phyloP scores from a whole-genome alignment of 148 eudicot species.

The Fallopia convolvulus region DNA sequence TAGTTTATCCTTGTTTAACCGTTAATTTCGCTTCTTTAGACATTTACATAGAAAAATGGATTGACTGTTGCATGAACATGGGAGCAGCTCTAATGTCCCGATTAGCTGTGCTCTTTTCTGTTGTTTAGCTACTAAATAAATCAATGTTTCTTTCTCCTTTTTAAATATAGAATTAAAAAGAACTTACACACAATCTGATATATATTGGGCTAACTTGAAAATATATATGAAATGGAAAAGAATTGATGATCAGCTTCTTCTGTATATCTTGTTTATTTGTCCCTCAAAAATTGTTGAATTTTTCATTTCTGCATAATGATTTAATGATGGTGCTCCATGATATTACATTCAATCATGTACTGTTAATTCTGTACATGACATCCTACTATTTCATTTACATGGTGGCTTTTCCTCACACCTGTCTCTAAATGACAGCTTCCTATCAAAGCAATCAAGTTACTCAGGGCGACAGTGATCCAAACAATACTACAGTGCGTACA shows the following conservation, averaged over 20 bases:
- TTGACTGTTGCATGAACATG: not conserved
- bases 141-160: not conserved
- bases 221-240: not conserved
- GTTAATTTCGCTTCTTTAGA: not conserved
- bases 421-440: slow-evolving; percentile 48
- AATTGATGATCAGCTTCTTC: not conserved
- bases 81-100: too few relatives aligned
- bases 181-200: not conserved
- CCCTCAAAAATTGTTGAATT: not conserved
- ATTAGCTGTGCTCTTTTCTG: not conserved
- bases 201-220: not conserved
- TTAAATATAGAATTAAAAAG: not conserved
- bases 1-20: not conserved
- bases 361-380: not conserved
- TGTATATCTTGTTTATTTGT: not conserved
- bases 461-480: slow-evolving; percentile 83
- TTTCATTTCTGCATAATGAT: not conserved
- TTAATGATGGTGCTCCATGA: not conserved
- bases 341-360: not conserved
- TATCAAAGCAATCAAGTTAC: slow-evolving; percentile 63
- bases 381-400: not conserved
- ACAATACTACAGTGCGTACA: slow-evolving; percentile 84
- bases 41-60: not conserved
- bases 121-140: too few relatives aligned
- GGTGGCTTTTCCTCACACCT: not conserved